Conservation (phyloP, 1,139 yeast species). For the Magnusiomyces clavatus region DNA sequence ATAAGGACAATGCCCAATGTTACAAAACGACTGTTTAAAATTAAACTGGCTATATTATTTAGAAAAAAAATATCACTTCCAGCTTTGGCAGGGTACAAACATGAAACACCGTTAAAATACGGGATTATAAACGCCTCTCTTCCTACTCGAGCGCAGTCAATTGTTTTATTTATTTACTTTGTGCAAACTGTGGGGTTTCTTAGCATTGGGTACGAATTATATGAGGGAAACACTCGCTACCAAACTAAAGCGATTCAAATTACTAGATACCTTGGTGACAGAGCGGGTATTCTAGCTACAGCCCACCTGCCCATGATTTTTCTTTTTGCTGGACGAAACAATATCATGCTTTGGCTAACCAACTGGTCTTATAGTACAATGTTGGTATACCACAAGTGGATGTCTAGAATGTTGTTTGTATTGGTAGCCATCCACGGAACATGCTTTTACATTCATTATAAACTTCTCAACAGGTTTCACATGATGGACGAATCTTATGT, state of each 20-base stretch:
- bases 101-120: neutral
- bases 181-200: constrained; percentile 36
- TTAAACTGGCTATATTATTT: neutral
- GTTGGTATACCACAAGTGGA: constrained; percentile 53
- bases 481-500: neutral
- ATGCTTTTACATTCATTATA: constrained; percentile 20
- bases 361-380: constrained; percentile 56
- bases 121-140: neutral
- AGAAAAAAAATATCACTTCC: constrained; percentile 3
- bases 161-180: neutral
- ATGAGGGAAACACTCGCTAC: constrained; percentile 14
- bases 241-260: constrained; percentile 26
- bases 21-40: constrained; percentile 5
- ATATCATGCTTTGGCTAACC: constrained; percentile 47
- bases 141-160: neutral
- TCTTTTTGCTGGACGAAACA: constrained; percentile 56
- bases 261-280: constrained; percentile 49
- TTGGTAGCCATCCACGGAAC: constrained; percentile 38
- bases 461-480: constrained; percentile 9
- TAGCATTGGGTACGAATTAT: constrained; percentile 36
- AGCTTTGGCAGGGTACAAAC: neutral
- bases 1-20: constrained; percentile 8
- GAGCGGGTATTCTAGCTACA: constrained; percentile 48
- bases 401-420: constrained; percentile 44
- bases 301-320: constrained; percentile 46